Evolutionary conservation across 352 stramenopile species (phyloP), one percentile per base, ranked within the genome.

Genomic region (Phytophthora citricola): DNA sequence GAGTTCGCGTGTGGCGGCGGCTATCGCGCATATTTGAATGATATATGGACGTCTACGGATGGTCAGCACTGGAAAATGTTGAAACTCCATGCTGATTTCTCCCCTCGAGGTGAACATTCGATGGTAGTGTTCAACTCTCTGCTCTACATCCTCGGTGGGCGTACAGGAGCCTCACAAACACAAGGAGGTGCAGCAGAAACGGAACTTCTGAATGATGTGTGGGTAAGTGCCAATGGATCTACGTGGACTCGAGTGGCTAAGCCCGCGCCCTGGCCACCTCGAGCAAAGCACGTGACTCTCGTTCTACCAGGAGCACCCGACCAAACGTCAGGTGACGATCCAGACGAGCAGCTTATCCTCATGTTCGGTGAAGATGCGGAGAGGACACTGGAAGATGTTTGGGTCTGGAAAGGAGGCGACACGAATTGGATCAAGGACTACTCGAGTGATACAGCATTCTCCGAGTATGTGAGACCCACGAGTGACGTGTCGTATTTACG

Each of bases 281-380:
- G 83, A 31, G 78, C 79, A 44, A 90, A 93, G 44, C 78, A 87
- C 32, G 75, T 79, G 20, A 76, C 75, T 4, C 40, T 89, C 4
- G 57, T 74, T 24, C 31, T 86, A 9, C 79, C 79, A 1, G 78
- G 76, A 14, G 66, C 71, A 3, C 79, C 68, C 0, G 77, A 87
- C 27, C 48, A 73, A 39, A 73, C 72, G 3, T 76, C 69, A 11
- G 75, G 76, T 4, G 80, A 89, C 10, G 74, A 83, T 24, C 56
- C 69, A 2, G 66, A 79, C 32, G 78, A 85, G 36, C 75, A 89
- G 49, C 54, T 93, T 15, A 57, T 93, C 17, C 38, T 91, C 2
- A 67, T 92, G 50, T 86, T 83, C 62, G 85, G 85, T 4, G 83
- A 91, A 52, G 74, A 89, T 53, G 81, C 77, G 39, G 83, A 93